Evolutionary conservation across 2,329 filamentous ascomycete genomes (phyloP), one percentile per base, ranked within the genome.

Genomic region (Fusarium poae): DNA sequence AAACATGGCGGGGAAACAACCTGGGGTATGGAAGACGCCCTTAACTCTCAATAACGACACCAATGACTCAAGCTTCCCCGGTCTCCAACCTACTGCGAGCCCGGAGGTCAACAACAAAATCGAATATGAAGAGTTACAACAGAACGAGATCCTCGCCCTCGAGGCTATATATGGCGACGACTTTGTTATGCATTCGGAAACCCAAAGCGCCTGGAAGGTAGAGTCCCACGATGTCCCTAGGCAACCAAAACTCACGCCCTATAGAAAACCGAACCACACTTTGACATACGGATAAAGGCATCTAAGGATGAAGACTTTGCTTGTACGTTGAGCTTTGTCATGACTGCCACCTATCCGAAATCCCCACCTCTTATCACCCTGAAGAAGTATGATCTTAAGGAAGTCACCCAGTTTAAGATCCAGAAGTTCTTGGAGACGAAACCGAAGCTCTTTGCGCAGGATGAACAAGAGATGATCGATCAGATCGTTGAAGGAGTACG

Each of bases 281-380:
- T 98, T 77, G 92, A 92, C 71, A 89, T 98, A 53, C 88, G 86
- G 53, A 85, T 98, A 67, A 93, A 88, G 74, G 87, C 93, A 12
- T 89, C 89, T 6, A 90, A 89, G 0, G 91, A 96, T 74, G 85
- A 89, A 37, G 90, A 94, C 49, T 86, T 93, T 63, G 85, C 85
- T 27, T 84, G 94, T 39, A 89, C 88, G 3, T 81, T 98, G n/a
- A 85, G 88, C 48, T 93, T 97, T 53, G 90, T 92, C 57, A 83
- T 98, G 70, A 96, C 93, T 11, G 92, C 94, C 9, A 97, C 94
- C 1, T 98, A 98, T 77, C 96, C 95, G 6, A 97, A 93, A 76
- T 92, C 93, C 2, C 82, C 89, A 3, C 94, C 94, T 2, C 82
- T 93, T 13, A 80, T 97, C 16, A 88, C 86, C 6, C 76, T 97